These are phyloP conservation scores for Wickerhamiella vanderwaltii DNA, from an alignment of 805 yeast genomes.

Conservation along the genomic window DNA sequence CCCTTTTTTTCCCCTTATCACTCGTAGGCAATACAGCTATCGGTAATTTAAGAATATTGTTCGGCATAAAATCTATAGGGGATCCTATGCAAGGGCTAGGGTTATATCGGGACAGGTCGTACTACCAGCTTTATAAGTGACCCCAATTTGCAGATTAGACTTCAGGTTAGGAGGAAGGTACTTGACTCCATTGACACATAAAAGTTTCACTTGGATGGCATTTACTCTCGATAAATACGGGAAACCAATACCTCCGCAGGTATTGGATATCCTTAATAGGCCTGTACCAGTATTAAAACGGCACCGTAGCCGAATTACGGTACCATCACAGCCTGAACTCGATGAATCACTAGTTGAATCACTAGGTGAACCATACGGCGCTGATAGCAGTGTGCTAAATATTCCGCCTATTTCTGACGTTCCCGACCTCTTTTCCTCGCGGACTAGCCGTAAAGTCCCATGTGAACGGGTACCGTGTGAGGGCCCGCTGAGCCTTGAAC, in stretches of 20 bases:
- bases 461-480: constrained; percentile 2
- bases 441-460: background rate
- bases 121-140: no score
- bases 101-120: no score
- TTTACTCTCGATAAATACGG: constrained; percentile 12
- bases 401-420: background rate
- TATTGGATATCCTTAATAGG: constrained; percentile 9
- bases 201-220: no score
- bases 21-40: no score
- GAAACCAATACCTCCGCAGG: constrained; percentile 11
- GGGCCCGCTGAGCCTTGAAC: background rate
- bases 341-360: background rate
- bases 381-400: background rate
- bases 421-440: background rate
- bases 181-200: no score
- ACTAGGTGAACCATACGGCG: constrained; percentile 4
- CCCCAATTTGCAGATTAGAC: no score
- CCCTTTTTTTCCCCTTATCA: no score
- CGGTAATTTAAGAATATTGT: no score
- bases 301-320: background rate
- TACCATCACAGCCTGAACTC: background rate
- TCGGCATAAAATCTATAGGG: no score
- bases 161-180: no score
- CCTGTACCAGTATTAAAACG: constrained; percentile 6
- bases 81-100: no score